Base-by-base conservation (phyloP, 2,329 filamentous ascomycete species). In the Trichoderma sp. region DNA sequence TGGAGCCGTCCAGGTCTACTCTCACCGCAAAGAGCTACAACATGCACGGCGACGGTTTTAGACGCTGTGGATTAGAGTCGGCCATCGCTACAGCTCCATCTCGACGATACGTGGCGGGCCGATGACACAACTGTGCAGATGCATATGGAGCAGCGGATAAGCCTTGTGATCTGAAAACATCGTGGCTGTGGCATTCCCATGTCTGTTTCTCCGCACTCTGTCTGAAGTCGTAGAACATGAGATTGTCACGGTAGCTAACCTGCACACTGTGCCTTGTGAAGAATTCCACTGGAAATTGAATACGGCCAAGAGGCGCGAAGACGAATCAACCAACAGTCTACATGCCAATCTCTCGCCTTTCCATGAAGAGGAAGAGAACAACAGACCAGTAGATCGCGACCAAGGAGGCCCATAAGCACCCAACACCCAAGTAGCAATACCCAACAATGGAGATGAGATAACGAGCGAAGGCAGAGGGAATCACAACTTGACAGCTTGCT, bases 381-480 rank as follows among this genome's bases (percentile, higher is more conserved):
- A 59, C 29, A 59, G 33, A 40, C 27, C 19, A 31, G 52, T 21
- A 59, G 21, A 57, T 59, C 2, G 55, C 55, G 52, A 56, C 55
- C 64, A 67, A 59, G 37, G 55, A 57, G 64, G 64, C 40, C 64
- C 63, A 59, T 67, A 35, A 33, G 27, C 37, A 43, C 37, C 16
- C 40, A 43, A 31, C n/a, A 33, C 64, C 64, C 55, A 67, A 66
- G 29, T n/a, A 59, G n/a, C 14, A 66, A 59, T 59, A 67, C 64
- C 64, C 55, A 67, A 67, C 64, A 52, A 67, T 59, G 64, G 64
- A 40, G 53, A 67, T 66, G 64, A 40, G 53, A 67, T 66, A 37
- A 66, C 59, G 55, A 52, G 40, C 43, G 33, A 33, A 16, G 24
- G 16, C 16, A 53, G 8, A 64, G 24, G n/a, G 33, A 64, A 31